A percentile compares a stretch with the other conserved stretches of the same genome.
Conservation (phyloP, 192 early-diverging fungal species). For the Physocladia obscura region DNA sequence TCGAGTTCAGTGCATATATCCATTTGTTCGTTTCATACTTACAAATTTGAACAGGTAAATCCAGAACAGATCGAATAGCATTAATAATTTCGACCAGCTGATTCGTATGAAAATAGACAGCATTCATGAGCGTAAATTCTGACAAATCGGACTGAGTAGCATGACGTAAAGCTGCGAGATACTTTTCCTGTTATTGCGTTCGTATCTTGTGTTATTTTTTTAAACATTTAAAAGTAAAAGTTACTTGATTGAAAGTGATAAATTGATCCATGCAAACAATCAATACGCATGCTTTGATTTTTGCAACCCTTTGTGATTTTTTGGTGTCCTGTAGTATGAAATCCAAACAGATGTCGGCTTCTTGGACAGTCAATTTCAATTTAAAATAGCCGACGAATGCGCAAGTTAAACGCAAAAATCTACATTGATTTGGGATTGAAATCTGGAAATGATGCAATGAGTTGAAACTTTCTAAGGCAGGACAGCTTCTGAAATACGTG, state of each 20-base stretch:
- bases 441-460: neutral
- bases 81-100: slow-evolving; percentile 17
- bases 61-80: slow-evolving; percentile 2
- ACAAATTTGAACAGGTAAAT: neutral
- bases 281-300: neutral
- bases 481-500: slow-evolving; percentile 4
- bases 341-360: neutral
- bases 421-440: slow-evolving; percentile 4
- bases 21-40: neutral
- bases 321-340: neutral
- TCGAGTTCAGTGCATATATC: neutral
- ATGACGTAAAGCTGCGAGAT: neutral
- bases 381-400: slow-evolving; percentile 27
- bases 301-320: neutral
- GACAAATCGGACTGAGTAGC: slow-evolving; percentile 6
- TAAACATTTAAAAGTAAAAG: neutral
- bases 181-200: slow-evolving; percentile 22
- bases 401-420: slow-evolving; percentile 2
- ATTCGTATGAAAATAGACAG: slow-evolving; percentile 28
- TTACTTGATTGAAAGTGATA: neutral
- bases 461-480: slow-evolving; percentile 21
- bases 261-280: slow-evolving; percentile 15
- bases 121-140: slow-evolving; percentile 26
- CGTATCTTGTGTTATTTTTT: neutral
- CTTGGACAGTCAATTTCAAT: slow-evolving; percentile 2